A percentile compares a stretch with the other conserved stretches of the same genome.
phyloP scores from a whole-genome alignment of 2,329 filamentous ascomycete genomes.

The Xylariomycetidae sp. region DNA sequence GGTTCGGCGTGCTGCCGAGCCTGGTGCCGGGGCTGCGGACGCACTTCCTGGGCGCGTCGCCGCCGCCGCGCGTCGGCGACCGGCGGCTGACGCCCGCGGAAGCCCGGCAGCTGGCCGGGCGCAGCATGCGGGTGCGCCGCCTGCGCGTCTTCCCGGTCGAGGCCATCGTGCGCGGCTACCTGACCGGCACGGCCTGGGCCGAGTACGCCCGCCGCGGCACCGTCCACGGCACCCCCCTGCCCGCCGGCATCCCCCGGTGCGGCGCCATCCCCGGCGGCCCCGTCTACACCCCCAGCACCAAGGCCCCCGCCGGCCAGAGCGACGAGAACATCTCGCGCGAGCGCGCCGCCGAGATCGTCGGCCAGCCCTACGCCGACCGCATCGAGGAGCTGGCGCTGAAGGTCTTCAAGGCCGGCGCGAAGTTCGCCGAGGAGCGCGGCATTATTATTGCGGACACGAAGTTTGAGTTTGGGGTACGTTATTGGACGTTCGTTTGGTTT shows the following conservation, averaged over 20 bases:
- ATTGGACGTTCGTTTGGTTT: background rate
- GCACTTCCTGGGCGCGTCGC: constrained; percentile 42
- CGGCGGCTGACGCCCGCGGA: constrained; percentile 38
- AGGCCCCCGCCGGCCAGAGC: constrained; percentile 71
- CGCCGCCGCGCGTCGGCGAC: constrained; percentile 21
- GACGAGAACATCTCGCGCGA: constrained; percentile 80
- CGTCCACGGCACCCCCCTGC: constrained; percentile 69
- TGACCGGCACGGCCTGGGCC: constrained; percentile 76
- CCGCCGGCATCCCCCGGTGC: constrained; percentile 63
- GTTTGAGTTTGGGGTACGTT: constrained; percentile 31
- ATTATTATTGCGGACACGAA: constrained; percentile 68
- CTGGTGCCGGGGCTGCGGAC: constrained; percentile 41
- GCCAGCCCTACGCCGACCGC: constrained; percentile 54
- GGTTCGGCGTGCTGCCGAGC: constrained; percentile 43
- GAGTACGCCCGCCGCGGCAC: constrained; percentile 69
- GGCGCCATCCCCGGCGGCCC: constrained; percentile 59
- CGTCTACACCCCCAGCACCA: constrained; percentile 68
- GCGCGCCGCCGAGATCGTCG: constrained; percentile 56
- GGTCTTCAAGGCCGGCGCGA: constrained; percentile 57
- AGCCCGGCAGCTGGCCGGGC: constrained; percentile 48
- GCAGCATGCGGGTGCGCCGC: constrained; percentile 71
- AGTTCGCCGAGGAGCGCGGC: constrained; percentile 62
- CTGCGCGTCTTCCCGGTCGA: constrained; percentile 72
- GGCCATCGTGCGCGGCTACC: constrained; percentile 78
- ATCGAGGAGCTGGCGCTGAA: constrained; percentile 60